Evolutionary conservation across 1,284 basidiomycete genomes (phyloP), one percentile per base, ranked within the genome.

Genomic region (Clitocybe nebularis): DNA sequence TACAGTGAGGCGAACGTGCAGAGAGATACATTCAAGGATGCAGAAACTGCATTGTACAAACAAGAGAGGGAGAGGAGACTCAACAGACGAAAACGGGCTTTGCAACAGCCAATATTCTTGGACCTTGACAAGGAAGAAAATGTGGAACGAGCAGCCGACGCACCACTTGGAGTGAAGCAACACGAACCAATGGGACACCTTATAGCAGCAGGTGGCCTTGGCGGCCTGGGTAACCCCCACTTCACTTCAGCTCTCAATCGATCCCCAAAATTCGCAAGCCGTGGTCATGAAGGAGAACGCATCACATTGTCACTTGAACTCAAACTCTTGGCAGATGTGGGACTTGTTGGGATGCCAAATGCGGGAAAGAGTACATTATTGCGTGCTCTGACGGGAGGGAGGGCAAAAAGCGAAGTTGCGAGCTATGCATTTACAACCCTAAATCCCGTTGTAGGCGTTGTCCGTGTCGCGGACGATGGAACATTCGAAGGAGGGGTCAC

Each of bases 321-420:
- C 53, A 98, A 99, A 62, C 77, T 94, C 4, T 74, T 95, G 1
- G 93, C 94, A 0, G 95, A 99, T 61, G 77, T 99, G 16, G 96
- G 93, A 0, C 70, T 99, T 8, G 94, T 99, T 3, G 96, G 95
- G 0, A 82, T 97, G 64, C 96, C 96, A 1, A 99, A 99, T 55
- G 93, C 91, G 0, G 86, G 88, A 20, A 89, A 91, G 65, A 88
- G 86, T 59, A 99, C 95, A 0, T 69, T 99, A 13, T 71, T 99
- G 3, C 84, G 91, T 9, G 90, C 93, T 0, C 68, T 99, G 13
- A 97, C 93, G 0, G 90, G 89, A 4, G 84, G 85, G 1, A 68
- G 85, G 11, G 87, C 89, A 8, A 84, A 83, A 55, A 92, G 89
- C 2, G 86, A 92, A 56, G 86, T 98, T 4, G 96, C 93, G 0